These are phyloP conservation scores for Verbascum thapsus DNA, from an alignment of 257 asterid species.

Conservation along the genomic window DNA sequence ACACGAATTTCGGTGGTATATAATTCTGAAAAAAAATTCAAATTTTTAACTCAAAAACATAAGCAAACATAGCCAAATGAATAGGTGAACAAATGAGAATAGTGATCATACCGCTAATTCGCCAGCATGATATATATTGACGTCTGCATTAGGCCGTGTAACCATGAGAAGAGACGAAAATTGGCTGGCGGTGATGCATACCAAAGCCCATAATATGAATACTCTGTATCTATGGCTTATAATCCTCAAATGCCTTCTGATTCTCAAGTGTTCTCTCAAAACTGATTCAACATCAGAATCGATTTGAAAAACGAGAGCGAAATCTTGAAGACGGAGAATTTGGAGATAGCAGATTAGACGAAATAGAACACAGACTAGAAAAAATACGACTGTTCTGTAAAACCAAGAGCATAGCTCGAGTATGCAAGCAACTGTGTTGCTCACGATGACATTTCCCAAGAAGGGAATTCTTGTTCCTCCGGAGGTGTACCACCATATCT, in stretches of 20 bases:
- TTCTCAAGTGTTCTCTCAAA: slow-evolving; percentile 76
- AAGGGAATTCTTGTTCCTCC: slow-evolving; percentile 87
- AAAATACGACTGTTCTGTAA: slow-evolving; percentile 80
- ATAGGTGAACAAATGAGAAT: not conserved
- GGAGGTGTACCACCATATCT: slow-evolving; percentile 90
- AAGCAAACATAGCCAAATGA: too few relatives aligned
- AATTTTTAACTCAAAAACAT: too few relatives aligned
- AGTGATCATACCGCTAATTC: slow-evolving; percentile 75
- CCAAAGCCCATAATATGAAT: slow-evolving; percentile 70
- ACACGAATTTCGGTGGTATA: too few relatives aligned
- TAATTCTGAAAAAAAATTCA: too few relatives aligned
- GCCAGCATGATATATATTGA: slow-evolving; percentile 61
- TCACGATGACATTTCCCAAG: slow-evolving; percentile 68
- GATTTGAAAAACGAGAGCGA: slow-evolving; percentile 67
- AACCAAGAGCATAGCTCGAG: slow-evolving; percentile 93
- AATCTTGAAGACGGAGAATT: slow-evolving; percentile 86
- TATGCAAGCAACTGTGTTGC: slow-evolving; percentile 79
- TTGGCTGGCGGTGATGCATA: slow-evolving; percentile 78
- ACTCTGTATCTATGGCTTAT: slow-evolving; percentile 84
- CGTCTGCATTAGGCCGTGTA: slow-evolving; percentile 60
- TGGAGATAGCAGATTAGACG: slow-evolving; percentile 89
- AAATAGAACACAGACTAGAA: slow-evolving; percentile 84
- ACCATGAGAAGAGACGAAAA: slow-evolving; percentile 86
- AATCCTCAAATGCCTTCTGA: slow-evolving; percentile 78
- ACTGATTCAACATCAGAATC: slow-evolving; percentile 78